Evolutionary conservation across 75 land plant species (phyloP), one percentile per base, ranked within the genome.

Genomic region (Pseudotsuga menziesii): DNA sequence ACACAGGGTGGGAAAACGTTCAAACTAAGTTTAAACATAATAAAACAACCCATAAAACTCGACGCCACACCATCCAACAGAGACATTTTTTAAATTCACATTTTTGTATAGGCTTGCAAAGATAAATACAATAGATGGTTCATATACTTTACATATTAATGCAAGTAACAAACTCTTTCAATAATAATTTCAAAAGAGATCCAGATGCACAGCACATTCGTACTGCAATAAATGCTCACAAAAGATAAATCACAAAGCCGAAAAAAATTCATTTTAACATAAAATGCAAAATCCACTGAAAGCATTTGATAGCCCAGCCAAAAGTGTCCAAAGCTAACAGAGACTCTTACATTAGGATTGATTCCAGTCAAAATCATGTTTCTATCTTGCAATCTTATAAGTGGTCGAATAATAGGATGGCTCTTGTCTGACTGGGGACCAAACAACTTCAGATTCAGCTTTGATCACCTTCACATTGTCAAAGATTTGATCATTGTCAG

Each of bases 381-480:
- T 44, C 84, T 88, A 36, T 85, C 88, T 19, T 57, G 84, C 63
- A 87, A 58, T 32, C 89, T 79, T 59, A 87, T 82, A n/a, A 87
- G 82, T 32, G 89, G 89, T 22, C 89, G 83, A 60, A 63, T 60
- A 58, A 87, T 70, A 17, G 79, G 82, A 54, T 77, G 63, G 23
- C 74, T 76, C 16, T 80, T 83, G 20, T 79, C 89, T 22, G 74
- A 70, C 27, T 62, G 73, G 73, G 11, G 88, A 74, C 48, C 82
- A 78, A 22, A 87, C 88, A 58, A 76, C 77, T 78, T 87, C 89
- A 16, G 67, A 62, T 76, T 85, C 84, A 56, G 88, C 88, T 66
- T 85, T 83, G 71, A 86, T 57, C 41, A 89, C 26, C 76, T 71
- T 89, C 48, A 88, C 91, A 83, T 79, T 85, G 69, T 89, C 85